Percentiles rank a stretch among this genome's conserved stretches.
These are phyloP conservation scores for Taiozyma sp. DNA, from an alignment of 1,139 yeast genomes.

Conservation along the genomic window DNA sequence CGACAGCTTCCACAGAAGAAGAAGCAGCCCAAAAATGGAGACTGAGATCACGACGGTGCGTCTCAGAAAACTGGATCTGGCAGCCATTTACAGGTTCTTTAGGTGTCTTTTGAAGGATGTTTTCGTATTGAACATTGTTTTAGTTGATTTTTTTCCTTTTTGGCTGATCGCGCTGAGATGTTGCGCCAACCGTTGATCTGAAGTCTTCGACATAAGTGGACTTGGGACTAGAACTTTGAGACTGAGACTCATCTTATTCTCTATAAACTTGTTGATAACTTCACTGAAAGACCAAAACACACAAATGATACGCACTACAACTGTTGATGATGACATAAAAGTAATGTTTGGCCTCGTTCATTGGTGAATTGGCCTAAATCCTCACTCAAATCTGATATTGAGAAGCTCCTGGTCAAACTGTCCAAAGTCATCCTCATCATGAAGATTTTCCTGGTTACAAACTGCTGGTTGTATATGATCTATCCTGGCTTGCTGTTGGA, in stretches of 20 bases:
- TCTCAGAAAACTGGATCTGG: not conserved
- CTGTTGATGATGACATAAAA: too few relatives aligned
- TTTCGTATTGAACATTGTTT: not conserved
- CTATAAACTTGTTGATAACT: too few relatives aligned
- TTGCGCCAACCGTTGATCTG: not conserved
- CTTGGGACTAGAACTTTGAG: too few relatives aligned
- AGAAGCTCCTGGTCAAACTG: not conserved
- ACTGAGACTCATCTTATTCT: too few relatives aligned
- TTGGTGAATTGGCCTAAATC: too few relatives aligned
- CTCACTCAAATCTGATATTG: not conserved
- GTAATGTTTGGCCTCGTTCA: too few relatives aligned
- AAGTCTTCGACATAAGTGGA: too few relatives aligned
- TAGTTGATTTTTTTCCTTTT: not conserved
- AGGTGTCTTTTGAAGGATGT: not conserved
- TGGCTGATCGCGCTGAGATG: not conserved
- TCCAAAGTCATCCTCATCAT: not conserved
- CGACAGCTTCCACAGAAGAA: constrained; percentile 26
- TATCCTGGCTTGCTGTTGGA: not conserved
- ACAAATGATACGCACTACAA: too few relatives aligned
- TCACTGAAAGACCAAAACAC: too few relatives aligned
- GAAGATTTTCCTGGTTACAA: not conserved
- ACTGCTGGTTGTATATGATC: not conserved
- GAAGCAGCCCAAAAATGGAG: not conserved
- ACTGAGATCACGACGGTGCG: not conserved
- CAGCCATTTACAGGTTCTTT: not conserved